These are phyloP conservation scores for Acarospora socialis DNA, from an alignment of 2,329 filamentous ascomycete genomes.

Conservation along the genomic window DNA sequence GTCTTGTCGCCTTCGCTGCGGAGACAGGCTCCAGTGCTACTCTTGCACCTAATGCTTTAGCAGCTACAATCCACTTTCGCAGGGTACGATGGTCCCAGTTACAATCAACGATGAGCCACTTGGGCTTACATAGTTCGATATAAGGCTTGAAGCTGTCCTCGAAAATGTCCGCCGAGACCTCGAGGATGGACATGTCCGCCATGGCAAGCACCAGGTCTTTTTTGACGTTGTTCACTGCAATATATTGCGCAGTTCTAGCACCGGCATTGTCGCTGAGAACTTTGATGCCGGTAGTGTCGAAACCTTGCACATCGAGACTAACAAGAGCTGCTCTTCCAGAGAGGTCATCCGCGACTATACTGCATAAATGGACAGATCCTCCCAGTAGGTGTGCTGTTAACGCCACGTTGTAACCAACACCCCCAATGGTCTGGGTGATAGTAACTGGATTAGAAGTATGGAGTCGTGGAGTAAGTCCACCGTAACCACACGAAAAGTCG, in stretches of 20 bases:
- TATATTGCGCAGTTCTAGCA: slow-evolving; percentile 72
- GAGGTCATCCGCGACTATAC: slow-evolving; percentile 64
- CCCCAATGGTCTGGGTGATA: slow-evolving; percentile 73
- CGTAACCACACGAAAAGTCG: slow-evolving; percentile 73
- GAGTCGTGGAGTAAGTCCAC: slow-evolving; percentile 33
- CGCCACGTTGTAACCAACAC: slow-evolving; percentile 85
- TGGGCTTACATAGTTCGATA: slow-evolving; percentile 43
- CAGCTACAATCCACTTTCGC: slow-evolving; percentile 51
- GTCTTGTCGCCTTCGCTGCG: slow-evolving; percentile 55
- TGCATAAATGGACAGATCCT: slow-evolving; percentile 57
- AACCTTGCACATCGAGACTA: slow-evolving; percentile 47
- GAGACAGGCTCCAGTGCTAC: slow-evolving; percentile 86
- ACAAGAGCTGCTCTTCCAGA: slow-evolving; percentile 61
- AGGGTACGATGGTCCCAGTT: slow-evolving; percentile 65
- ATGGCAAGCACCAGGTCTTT: slow-evolving; percentile 83
- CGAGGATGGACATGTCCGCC: slow-evolving; percentile 85
- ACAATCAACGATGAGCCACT: slow-evolving; percentile 71
- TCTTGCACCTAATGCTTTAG: slow-evolving; percentile 39
- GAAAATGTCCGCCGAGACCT: slow-evolving; percentile 32
- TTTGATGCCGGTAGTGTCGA: slow-evolving; percentile 51
- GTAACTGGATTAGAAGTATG: slow-evolving; percentile 76
- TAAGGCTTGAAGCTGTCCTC: slow-evolving; percentile 46
- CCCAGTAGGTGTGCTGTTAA: slow-evolving; percentile 62
- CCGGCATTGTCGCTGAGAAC: slow-evolving; percentile 36
- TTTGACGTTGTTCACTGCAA: slow-evolving; percentile 70